Evolutionary conservation across 768 basidiomycete genomes (phyloP).

Genomic region (Cystoderma amianthinum): DNA sequence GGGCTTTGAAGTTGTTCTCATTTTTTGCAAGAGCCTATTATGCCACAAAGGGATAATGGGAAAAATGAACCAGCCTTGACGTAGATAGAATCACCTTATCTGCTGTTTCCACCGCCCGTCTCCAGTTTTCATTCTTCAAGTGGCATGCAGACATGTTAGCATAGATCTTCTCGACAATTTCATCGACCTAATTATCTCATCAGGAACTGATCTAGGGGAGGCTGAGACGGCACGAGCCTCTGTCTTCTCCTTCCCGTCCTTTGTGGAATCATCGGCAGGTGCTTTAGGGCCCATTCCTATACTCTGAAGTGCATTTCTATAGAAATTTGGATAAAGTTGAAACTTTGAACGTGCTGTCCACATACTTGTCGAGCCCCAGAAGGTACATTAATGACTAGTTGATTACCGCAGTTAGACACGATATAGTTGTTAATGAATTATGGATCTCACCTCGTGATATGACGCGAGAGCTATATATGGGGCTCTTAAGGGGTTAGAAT

Average conservation of each 20-base stretch:
- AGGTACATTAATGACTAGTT: constrained; percentile 60
- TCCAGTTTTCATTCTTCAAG: constrained; percentile 75
- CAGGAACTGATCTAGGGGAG: constrained; percentile 2
- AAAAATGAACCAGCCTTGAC: no score
- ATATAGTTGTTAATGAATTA: constrained; percentile 7
- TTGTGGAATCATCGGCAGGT: constrained; percentile 17
- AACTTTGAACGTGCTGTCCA: constrained; percentile 3
- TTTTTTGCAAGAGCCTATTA: constrained; percentile 68
- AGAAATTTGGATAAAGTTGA: constrained; percentile 2
- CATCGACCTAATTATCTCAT: constrained; percentile 47
- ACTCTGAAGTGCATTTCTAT: constrained; percentile 49
- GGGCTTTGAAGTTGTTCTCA: constrained; percentile 68
- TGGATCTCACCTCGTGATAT: constrained; percentile 79
- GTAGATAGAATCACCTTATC: constrained; percentile 44
- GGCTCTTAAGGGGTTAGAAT: constrained; percentile 4
- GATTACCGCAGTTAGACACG: constrained; percentile 1
- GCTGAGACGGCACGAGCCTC: constrained; percentile 37
- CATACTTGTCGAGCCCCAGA: constrained; percentile 73
- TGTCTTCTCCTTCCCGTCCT: constrained; percentile 49
- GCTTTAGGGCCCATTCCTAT: constrained; percentile 33
- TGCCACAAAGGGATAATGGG: not conserved
- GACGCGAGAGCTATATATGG: constrained; percentile 48
- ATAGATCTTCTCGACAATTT: constrained; percentile 75
- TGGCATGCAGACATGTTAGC: constrained; percentile 84
- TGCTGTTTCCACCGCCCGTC: constrained; percentile 72